A percentile compares a stretch with the other conserved stretches of the same genome.
phyloP scores from a whole-genome alignment of 139 green algal species.

The Marvania coccoides region DNA sequence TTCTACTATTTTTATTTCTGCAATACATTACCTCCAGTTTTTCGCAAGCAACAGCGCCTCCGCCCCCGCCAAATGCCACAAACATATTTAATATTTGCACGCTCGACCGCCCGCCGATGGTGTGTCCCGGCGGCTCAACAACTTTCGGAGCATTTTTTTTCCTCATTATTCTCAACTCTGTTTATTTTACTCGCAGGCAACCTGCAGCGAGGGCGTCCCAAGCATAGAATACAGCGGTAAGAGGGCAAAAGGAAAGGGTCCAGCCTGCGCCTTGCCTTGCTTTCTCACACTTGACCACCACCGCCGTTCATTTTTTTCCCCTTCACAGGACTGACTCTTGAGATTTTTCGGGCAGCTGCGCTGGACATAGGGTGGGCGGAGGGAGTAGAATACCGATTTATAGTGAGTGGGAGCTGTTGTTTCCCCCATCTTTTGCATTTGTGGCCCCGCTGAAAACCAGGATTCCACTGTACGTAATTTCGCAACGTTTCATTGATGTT shows the following conservation, averaged over 20 bases:
- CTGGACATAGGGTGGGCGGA: neutral
- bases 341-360: neutral
- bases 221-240: neutral
- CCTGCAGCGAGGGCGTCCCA: neutral
- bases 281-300: neutral
- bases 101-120: neutral
- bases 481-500: too few relatives aligned
- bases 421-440: too few relatives aligned
- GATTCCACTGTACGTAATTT: too few relatives aligned
- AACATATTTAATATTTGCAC: neutral
- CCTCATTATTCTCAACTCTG: neutral
- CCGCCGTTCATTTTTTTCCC: too few relatives aligned
- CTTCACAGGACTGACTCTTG: neutral
- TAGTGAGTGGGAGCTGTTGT: too few relatives aligned
- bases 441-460: too few relatives aligned
- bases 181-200: neutral
- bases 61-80: too few relatives aligned
- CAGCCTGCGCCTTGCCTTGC: neutral
- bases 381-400: slow-evolving; percentile 3
- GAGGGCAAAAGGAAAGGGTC: neutral
- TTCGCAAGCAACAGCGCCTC: too few relatives aligned
- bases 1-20: too few relatives aligned
- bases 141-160: neutral
- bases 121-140: neutral
- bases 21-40: too few relatives aligned